These are phyloP conservation scores for Pythium sukuiense DNA, from an alignment of 352 stramenopile species.

Conservation along the genomic window DNA sequence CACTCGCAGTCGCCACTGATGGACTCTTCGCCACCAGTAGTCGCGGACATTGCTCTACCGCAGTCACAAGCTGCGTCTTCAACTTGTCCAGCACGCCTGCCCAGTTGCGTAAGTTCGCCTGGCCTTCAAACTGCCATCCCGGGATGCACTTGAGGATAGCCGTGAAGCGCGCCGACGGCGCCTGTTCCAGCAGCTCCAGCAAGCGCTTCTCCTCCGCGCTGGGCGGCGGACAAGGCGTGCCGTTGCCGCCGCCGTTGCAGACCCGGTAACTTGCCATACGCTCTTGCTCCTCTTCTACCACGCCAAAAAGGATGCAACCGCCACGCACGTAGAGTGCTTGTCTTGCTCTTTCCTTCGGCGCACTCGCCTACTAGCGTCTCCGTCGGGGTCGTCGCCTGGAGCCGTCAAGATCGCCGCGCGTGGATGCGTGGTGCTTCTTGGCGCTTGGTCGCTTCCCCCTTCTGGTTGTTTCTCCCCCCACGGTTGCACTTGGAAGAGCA, in stretches of 20 bases:
- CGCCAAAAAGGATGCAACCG: not conserved
- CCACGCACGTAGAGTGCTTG: not conserved
- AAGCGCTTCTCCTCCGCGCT: conserved; percentile 56
- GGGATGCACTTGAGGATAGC: conserved; percentile 67
- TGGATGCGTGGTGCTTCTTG: not conserved
- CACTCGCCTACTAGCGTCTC: not conserved
- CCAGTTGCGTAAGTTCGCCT: conserved; percentile 79
- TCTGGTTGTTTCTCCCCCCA: conserved; percentile 7
- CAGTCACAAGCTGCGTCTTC: conserved; percentile 44
- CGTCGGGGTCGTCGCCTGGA: conserved; percentile 1
- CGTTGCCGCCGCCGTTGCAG: conserved; percentile 5
- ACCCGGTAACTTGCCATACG: conserved; percentile 12
- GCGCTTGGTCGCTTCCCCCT: conserved; percentile 2
- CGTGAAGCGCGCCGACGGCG: conserved; percentile 42
- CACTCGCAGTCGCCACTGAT: not conserved
- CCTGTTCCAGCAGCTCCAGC: conserved; percentile 60
- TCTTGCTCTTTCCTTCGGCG: not conserved
- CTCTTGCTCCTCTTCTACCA: not conserved
- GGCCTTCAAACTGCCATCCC: conserved; percentile 79
- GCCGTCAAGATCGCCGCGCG: not conserved
- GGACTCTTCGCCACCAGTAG: conserved; percentile 39
- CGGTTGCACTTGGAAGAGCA: conserved; percentile 25
- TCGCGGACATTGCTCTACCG: conserved; percentile 40
- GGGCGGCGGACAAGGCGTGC: conserved; percentile 30
- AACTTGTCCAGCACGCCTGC: conserved; percentile 53